Evolutionary conservation across 140 eudicot genomes (phyloP).

Genomic region (Stevia rebaudiana): DNA sequence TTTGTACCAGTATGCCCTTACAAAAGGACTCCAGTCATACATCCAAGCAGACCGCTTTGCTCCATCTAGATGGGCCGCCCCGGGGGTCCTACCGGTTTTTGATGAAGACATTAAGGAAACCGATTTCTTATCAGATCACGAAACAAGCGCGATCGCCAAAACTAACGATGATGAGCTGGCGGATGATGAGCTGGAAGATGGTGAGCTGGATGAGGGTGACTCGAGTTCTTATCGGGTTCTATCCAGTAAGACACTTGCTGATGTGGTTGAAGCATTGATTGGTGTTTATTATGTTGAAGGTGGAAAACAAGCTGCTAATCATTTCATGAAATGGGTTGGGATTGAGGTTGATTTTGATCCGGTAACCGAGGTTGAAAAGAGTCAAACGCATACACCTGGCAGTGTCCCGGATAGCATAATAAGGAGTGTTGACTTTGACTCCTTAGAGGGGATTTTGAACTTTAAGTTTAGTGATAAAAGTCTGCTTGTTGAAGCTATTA

Average conservation of each 20-base stretch:
- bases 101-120: constrained; percentile 82
- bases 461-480: constrained; percentile 58
- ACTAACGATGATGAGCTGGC: constrained; percentile 33
- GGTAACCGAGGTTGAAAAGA: constrained; percentile 36
- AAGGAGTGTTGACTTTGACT: constrained; percentile 67
- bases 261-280: constrained; percentile 94
- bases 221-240: constrained; percentile 88
- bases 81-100: constrained; percentile 91
- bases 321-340: constrained; percentile 94
- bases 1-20: constrained; percentile 72
- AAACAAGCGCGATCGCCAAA: constrained; percentile 11
- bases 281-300: constrained; percentile 97
- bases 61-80: constrained; percentile 99
- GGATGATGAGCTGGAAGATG: constrained; percentile 85
- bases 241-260: constrained; percentile 94
- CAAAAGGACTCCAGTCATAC: constrained; percentile 82
- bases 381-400: constrained; percentile 32
- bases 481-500: constrained; percentile 79
- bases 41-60: constrained; percentile 98
- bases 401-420: constrained; percentile 64
- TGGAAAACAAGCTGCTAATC: constrained; percentile 84
- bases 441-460: constrained; percentile 58
- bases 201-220: constrained; percentile 91
- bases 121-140: constrained; percentile 58
- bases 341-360: constrained; percentile 75